A percentile compares a stretch with the other conserved stretches of the same genome.
Evolutionary conservation across 257 asterid species (phyloP).

Genomic region (Salvia splendens): DNA sequence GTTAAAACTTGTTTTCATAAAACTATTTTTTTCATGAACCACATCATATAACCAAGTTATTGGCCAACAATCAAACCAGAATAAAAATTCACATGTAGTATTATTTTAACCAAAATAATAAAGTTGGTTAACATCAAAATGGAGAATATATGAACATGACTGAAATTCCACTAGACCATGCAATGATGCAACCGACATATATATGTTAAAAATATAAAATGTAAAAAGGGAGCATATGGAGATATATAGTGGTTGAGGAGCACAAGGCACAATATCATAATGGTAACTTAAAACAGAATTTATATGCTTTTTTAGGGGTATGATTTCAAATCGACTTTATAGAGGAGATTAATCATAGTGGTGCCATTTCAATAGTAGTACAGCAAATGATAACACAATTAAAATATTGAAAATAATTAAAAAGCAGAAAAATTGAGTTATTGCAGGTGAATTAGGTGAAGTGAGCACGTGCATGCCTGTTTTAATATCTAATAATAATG

Average conservation of each 20-base stretch:
- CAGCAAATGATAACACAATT: conserved; percentile 10
- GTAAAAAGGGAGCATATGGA: conserved; percentile 8
- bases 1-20: too few species aligned
- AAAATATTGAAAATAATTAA: neutral
- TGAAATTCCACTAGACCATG: too few species aligned
- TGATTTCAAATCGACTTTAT: conserved; percentile 25
- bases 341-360: conserved; percentile 19
- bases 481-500: neutral
- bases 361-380: conserved; percentile 31
- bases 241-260: conserved; percentile 37
- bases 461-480: conserved; percentile 47
- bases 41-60: too few species aligned
- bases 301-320: conserved; percentile 20
- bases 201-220: too few species aligned
- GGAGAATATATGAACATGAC: too few species aligned
- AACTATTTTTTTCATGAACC: too few species aligned
- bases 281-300: conserved; percentile 34
- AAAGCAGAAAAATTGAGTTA: neutral
- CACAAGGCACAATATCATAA: conserved; percentile 30
- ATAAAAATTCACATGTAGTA: too few species aligned
- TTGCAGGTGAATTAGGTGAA: conserved; percentile 42
- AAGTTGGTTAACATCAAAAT: too few species aligned
- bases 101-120: too few species aligned
- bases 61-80: too few species aligned
- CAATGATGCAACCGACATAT: too few species aligned